A percentile compares a stretch with the other conserved stretches of the same genome.
Evolutionary conservation across 1,139 yeast species (phyloP).

Genomic region (Martiniozyma asiatica): DNA sequence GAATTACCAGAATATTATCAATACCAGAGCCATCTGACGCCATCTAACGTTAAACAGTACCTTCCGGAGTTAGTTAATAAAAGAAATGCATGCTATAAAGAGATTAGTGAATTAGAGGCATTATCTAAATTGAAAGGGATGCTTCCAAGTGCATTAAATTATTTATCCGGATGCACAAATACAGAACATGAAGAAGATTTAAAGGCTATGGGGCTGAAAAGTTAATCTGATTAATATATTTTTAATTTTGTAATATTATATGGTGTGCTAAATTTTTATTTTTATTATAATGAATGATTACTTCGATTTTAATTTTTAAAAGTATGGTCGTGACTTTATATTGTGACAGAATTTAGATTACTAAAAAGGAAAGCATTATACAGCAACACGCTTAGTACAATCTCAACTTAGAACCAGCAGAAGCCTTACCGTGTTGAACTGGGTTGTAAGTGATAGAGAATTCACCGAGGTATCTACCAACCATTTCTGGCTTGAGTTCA

Average conservation of each 20-base stretch:
- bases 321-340: too few relatives aligned
- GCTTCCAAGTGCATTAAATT: conserved; percentile 47
- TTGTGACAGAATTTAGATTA: too few relatives aligned
- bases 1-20: conserved; percentile 23
- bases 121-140: conserved; percentile 39
- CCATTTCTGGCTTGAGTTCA: conserved; percentile 99
- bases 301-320: too few relatives aligned
- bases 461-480: conserved; percentile 99
- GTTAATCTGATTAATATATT: conserved; percentile 2
- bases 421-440: conserved; percentile 99
- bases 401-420: conserved; percentile 45
- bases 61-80: conserved; percentile 36
- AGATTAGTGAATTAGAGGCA: conserved; percentile 47
- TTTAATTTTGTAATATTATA: background rate
- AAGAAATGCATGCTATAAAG: conserved; percentile 41
- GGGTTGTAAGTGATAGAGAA: conserved; percentile 99
- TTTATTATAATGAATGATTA: too few relatives aligned
- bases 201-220: conserved; percentile 24
- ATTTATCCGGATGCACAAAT: conserved; percentile 40
- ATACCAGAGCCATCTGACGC: conserved; percentile 17
- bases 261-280: conserved; percentile 3
- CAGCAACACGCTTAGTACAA: conserved; percentile 20
- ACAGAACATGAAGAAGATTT: conserved; percentile 57
- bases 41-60: conserved; percentile 14
- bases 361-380: conserved; percentile 10